Evolutionary conservation across 2,329 filamentous ascomycete genomes (phyloP), one percentile per base, ranked within the genome.

Genomic region (Hysterium pulicare): DNA sequence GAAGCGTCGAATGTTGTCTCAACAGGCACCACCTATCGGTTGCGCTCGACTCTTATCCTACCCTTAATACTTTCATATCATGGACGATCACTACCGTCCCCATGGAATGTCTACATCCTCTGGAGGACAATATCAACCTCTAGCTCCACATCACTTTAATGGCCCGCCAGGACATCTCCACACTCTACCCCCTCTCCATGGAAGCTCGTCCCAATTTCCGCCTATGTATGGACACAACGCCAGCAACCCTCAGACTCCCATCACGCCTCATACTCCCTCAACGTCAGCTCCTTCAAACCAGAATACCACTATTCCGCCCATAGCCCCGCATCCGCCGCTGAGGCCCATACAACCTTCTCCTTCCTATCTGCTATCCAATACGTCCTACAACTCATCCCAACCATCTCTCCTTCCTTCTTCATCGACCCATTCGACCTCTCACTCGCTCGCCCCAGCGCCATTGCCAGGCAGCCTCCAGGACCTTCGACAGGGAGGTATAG

Each of bases 401-500:
- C 48, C 61, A 30, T 54, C 60, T 28, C 54, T 63, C 40, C 54
- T 64, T 32, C 52, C 63, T 33, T 62, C 63, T 7, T 53, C 63
- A 3, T 48, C 55, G 15, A 57, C 64, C n/a, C 62, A 65, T 42
- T 48, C 62, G 23, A 62, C 62, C 48, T 31, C 49, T 34, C 61
- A 64, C 47, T 58, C 61, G 41, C 41, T 66, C 22, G 52, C 52
- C 8, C 46, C 48, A 3, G 38, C 53, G 30, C 46, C 49, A n/a
- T 34, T 59, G 41, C 43, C 55, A 10, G 45, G 42, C 33, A 55
- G 54, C 22, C 61, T 72, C 34, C 69, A 69, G 15, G 67, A 67
- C 41, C 53, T 71, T 30, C 63, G 69, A 22, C 60, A 66, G 2
- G 64, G 67, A 31, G 68, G 68, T 35, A 57, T 72, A 39, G 59